Evolutionary conservation across 1,284 basidiomycete genomes (phyloP), one percentile per base, ranked within the genome.

Genomic region (Lentinula novae-zelandiae): DNA sequence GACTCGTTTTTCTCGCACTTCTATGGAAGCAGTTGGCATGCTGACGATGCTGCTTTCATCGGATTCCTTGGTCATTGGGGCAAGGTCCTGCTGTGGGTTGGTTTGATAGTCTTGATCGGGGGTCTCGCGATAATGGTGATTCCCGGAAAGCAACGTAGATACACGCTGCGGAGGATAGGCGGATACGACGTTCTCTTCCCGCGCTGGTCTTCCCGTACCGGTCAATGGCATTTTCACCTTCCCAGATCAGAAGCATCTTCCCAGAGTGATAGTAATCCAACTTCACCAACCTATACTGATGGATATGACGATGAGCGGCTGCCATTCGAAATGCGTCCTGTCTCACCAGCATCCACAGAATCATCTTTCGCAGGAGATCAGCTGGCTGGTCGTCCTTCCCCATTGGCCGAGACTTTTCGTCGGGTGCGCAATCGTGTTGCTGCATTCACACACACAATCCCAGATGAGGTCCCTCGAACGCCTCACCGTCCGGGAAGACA

Each of bases 11-110:
- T 96, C 76, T 83, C 87, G 17, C 96, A 99, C 75, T 96, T 89
- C 76, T 98, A 99, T 70, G 96, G 96, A 34, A 96, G 93, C 68
- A 95, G 92, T 68, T 99, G 96, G 96, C 93, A 96, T 69, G 87
- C 92, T 6, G 94, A 96, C 70, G 95, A 97, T 73, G 95, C 95
- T 17, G 91, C 89, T 7, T 96, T 96, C 76, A 94, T 97, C 70
- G 86, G 87, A 31, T 96, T 96, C 78, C 81, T 98, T 62, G 92
- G 86, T 49, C 82, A 82, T 34, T 95, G 93, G 87, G 95, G 95
- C 63, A 94, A 92, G 71, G 78, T 73, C 39, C 75, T 96, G 62
- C 91, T 97, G 89, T 92, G 89, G 85, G 65, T 95, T 34, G 93
- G 92, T 2, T 73, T 89, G 59, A 72, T 83, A 17, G 75, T 96